Evolutionary conservation across 2,329 filamentous ascomycete species (phyloP).

Genomic region (Ilyonectria mors-panacis): DNA sequence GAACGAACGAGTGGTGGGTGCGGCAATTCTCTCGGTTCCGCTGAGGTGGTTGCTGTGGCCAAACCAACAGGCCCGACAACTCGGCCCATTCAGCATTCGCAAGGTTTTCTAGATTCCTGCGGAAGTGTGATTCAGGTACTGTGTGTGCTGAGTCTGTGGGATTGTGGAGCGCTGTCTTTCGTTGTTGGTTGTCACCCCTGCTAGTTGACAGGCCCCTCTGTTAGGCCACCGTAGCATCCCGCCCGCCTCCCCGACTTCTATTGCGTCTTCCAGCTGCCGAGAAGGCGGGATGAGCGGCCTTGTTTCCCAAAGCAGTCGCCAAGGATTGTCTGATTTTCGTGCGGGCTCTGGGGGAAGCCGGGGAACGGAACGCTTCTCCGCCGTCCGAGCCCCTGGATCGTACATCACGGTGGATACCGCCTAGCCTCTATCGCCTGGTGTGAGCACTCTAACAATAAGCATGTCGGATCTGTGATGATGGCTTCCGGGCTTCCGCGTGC

Average conservation of each 20-base stretch:
- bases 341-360: not conserved
- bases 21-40: too few relatives aligned
- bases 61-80: too few relatives aligned
- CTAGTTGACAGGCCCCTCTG: not conserved
- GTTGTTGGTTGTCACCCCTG: too few relatives aligned
- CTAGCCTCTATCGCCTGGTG: too few relatives aligned
- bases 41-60: too few relatives aligned
- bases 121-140: slow-evolving; percentile 3
- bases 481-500: too few relatives aligned
- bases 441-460: too few relatives aligned
- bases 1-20: too few relatives aligned
- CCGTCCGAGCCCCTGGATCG: not conserved
- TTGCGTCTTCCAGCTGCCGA: not conserved
- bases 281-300: not conserved
- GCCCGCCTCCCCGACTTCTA: not conserved
- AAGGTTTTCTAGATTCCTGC: too few relatives aligned
- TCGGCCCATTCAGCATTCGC: too few relatives aligned
- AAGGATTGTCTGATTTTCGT: not conserved
- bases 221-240: slow-evolving; percentile 12
- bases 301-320: not conserved
- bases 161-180: too few relatives aligned
- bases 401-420: not conserved
- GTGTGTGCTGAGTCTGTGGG: not conserved
- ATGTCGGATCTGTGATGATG: too few relatives aligned
- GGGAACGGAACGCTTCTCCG: not conserved